Evolutionary conservation across 2,329 filamentous ascomycete genomes (phyloP).

Genomic region (Colletotrichum sp.): DNA sequence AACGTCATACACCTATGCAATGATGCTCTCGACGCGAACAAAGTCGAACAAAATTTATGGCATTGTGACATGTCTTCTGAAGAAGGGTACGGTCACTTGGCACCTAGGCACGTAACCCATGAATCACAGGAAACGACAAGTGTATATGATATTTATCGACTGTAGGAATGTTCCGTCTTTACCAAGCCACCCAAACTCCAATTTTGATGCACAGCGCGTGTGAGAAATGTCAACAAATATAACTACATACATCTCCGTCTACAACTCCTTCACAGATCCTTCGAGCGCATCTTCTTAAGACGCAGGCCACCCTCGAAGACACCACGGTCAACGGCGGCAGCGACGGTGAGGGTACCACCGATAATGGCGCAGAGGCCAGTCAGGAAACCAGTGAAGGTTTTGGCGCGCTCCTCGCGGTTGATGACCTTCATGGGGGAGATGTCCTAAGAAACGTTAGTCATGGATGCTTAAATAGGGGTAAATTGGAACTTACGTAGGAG

Average conservation of each 20-base stretch:
- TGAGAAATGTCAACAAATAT: conserved; percentile 5
- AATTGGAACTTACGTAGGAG: conserved; percentile 76
- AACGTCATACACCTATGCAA: too few relatives aligned
- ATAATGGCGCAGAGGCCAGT: conserved; percentile 94
- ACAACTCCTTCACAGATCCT: conserved; percentile 48
- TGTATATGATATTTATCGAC: background rate
- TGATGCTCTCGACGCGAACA: too few relatives aligned
- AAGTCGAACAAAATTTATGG: too few relatives aligned
- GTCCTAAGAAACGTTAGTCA: conserved; percentile 62
- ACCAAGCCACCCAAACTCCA: conserved; percentile 23
- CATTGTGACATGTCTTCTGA: background rate
- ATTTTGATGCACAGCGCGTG: conserved; percentile 21
- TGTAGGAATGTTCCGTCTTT: conserved; percentile 2
- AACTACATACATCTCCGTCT: conserved; percentile 13
- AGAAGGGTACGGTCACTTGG: background rate
- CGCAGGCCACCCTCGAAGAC: conserved; percentile 87
- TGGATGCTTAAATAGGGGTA: background rate
- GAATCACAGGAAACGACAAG: background rate
- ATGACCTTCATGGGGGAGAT: conserved; percentile 99
- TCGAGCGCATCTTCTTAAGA: conserved; percentile 83
- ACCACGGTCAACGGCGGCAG: conserved; percentile 88
- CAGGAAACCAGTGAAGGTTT: conserved; percentile 90
- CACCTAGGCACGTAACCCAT: background rate
- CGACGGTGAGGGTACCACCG: conserved; percentile 93
- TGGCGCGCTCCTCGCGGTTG: conserved; percentile 89